These are phyloP conservation scores for Anthoceros angustus DNA, from an alignment of 225 moss, liverwort and hornwort genomes.

Conservation along the genomic window DNA sequence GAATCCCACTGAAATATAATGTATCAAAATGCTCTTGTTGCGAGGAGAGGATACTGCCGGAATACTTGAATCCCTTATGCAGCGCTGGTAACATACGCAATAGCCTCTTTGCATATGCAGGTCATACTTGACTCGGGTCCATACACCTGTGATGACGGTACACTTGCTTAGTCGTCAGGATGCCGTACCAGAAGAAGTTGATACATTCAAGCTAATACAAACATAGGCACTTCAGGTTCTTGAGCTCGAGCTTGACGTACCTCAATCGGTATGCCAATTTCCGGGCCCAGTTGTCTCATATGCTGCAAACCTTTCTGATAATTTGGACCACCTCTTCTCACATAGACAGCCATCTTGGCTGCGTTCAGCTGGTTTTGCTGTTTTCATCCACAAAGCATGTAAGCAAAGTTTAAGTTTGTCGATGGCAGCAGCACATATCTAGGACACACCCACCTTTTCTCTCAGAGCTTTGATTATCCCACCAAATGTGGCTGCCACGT, in stretches of 20 bases:
- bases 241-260: slow-evolving; percentile 8
- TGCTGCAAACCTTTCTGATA: slow-evolving; percentile 73
- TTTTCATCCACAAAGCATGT: neutral
- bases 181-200: neutral
- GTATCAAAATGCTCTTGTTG: too few species aligned
- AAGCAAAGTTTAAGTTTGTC: slow-evolving; percentile 10
- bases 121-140: slow-evolving; percentile 95
- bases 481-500: slow-evolving; percentile 86
- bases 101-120: slow-evolving; percentile 86
- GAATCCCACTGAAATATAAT: too few species aligned
- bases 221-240: neutral
- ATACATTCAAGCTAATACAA: neutral
- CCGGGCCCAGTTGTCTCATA: slow-evolving; percentile 66
- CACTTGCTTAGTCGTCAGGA: neutral
- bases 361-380: slow-evolving; percentile 89
- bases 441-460: slow-evolving; percentile 47
- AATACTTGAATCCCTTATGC: neutral
- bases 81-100: slow-evolving; percentile 34
- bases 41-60: too few species aligned
- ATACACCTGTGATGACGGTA: slow-evolving; percentile 39
- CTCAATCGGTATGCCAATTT: slow-evolving; percentile 65
- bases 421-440: slow-evolving; percentile 2
- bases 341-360: slow-evolving; percentile 68
- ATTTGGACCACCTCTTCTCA: slow-evolving; percentile 85
- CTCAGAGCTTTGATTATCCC: slow-evolving; percentile 80